Conservation (phyloP, 257 asterid species). For the Solanum corneliomulleri region DNA sequence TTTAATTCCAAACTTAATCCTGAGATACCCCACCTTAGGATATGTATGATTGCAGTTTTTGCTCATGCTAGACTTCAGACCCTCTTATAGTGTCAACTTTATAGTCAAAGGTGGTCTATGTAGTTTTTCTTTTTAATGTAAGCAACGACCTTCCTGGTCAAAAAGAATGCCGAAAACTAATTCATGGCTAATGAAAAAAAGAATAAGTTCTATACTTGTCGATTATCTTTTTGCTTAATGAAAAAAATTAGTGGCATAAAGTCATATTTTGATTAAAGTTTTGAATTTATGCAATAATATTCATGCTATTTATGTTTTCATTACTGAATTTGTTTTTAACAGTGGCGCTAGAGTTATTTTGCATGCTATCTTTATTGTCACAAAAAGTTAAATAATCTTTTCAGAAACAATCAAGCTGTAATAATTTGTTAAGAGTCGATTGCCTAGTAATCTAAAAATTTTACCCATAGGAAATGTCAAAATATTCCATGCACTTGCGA, state of each 20-base stretch:
- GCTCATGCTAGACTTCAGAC: neutral
- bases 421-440: neutral
- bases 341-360: neutral
- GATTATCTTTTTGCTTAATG: neutral
- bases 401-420: neutral
- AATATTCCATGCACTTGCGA: neutral
- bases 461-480: neutral
- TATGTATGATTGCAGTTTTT: neutral
- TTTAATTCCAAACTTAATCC: neutral
- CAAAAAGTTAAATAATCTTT: neutral
- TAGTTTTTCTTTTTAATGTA: neutral
- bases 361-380: neutral
- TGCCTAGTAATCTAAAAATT: neutral
- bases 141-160: neutral
- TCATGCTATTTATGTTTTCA: neutral
- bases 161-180: neutral
- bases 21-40: neutral
- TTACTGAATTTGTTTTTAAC: neutral
- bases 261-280: neutral
- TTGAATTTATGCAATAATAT: neutral
- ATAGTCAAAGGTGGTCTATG: neutral
- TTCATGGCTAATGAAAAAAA: neutral
- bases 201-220: neutral
- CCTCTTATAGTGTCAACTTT: neutral
- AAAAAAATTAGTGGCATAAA: neutral